phyloP scores from a whole-genome alignment of 257 asterid genomes.

The Penstemon newberryi region DNA sequence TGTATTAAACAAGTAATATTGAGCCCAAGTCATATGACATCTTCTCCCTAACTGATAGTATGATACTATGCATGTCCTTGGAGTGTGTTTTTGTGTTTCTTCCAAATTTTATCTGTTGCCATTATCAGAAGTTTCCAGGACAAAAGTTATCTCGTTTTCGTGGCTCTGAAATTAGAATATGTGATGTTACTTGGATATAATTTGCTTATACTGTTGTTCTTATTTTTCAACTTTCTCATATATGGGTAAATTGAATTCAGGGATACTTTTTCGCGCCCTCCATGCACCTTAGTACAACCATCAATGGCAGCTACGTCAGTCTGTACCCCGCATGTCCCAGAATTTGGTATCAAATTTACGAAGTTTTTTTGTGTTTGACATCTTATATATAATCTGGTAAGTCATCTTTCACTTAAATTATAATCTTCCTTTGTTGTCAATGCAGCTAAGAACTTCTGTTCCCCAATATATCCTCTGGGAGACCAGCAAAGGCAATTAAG shows the following conservation, averaged over 20 bases:
- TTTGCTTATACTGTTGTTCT: conserved; percentile 21
- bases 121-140: conserved; percentile 2
- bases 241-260: conserved; percentile 50
- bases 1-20: neutral
- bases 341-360: conserved; percentile 62
- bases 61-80: conserved; percentile 22
- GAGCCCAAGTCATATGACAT: conserved; percentile 1
- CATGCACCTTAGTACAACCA: conserved; percentile 94
- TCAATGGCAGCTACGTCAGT: conserved; percentile 58
- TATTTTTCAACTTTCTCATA: conserved; percentile 18
- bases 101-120: neutral
- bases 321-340: conserved; percentile 56
- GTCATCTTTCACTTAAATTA: conserved; percentile 22
- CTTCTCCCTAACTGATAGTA: conserved; percentile 16
- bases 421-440: conserved; percentile 31
- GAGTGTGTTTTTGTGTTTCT: conserved; percentile 1
- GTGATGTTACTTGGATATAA: neutral
- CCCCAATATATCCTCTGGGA: conserved; percentile 93
- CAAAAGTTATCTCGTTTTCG: neutral
- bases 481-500: conserved; percentile 64
- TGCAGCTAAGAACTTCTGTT: conserved; percentile 74
- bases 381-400: conserved; percentile 23
- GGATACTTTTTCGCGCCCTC: conserved; percentile 91
- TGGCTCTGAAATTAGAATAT: conserved; percentile 22
- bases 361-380: conserved; percentile 23